phyloP scores from a whole-genome alignment of 805 yeast species.

The Priceomyces castillae region DNA sequence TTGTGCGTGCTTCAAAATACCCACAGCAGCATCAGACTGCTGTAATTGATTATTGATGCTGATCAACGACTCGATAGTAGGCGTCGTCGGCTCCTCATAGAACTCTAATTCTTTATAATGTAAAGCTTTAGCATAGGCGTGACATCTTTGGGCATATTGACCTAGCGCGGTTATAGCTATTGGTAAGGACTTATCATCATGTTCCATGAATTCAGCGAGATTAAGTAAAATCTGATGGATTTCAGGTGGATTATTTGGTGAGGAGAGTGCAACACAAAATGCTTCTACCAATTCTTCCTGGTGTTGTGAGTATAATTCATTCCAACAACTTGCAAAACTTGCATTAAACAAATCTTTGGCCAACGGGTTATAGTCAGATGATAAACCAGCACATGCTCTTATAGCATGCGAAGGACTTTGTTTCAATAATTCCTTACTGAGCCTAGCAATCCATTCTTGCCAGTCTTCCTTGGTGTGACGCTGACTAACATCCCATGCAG shows the following conservation, averaged over 20 bases:
- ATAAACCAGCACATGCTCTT: slow-evolving; percentile 87
- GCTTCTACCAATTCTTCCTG: slow-evolving; percentile 88
- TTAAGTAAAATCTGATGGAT: slow-evolving; percentile 87
- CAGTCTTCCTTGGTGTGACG: slow-evolving; percentile 92
- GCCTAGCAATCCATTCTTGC: slow-evolving; percentile 94
- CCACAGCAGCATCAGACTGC: slow-evolving; percentile 97
- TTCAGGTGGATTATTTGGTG: slow-evolving; percentile 93
- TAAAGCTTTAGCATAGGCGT: slow-evolving; percentile 95
- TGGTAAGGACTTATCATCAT: slow-evolving; percentile 91
- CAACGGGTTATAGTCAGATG: slow-evolving; percentile 80
- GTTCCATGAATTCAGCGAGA: slow-evolving; percentile 95
- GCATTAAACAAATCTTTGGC: slow-evolving; percentile 92
- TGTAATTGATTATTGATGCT: slow-evolving; percentile 92
- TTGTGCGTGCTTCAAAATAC: slow-evolving; percentile 91
- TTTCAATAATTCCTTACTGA: slow-evolving; percentile 79
- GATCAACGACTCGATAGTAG: slow-evolving; percentile 88
- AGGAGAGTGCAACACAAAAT: slow-evolving; percentile 80
- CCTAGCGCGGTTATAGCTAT: slow-evolving; percentile 88
- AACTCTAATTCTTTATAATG: slow-evolving; percentile 95
- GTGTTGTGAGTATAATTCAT: slow-evolving; percentile 80
- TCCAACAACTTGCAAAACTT: slow-evolving; percentile 95
- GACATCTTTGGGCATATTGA: slow-evolving; percentile 90
- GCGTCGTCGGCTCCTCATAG: slow-evolving; percentile 86
- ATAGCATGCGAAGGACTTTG: slow-evolving; percentile 94
- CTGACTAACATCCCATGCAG: slow-evolving; percentile 90